Conservation (phyloP, 306 rosid species). For the Cucumis melo region DNA sequence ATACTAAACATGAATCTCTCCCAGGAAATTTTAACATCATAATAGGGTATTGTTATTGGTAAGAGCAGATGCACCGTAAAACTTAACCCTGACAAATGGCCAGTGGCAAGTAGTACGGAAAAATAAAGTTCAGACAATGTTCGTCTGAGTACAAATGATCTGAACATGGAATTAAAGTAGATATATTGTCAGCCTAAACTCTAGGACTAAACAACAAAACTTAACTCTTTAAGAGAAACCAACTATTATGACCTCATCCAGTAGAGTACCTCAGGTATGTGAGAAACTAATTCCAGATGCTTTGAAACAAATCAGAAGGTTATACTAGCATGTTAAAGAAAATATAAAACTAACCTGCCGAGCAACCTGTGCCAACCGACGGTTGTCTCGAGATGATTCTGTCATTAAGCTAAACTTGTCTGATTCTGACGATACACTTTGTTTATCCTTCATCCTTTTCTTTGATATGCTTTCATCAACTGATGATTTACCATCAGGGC, state of each 20-base stretch:
- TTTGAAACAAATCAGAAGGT: not conserved
- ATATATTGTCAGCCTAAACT: not conserved
- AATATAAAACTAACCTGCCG: conserved; percentile 49
- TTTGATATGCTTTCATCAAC: conserved; percentile 24
- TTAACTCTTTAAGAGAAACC: not conserved
- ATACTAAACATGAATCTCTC: not conserved
- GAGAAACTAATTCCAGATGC: not conserved
- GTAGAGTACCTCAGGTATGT: not conserved
- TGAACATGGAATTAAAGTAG: not conserved
- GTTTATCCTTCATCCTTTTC: conserved; percentile 30
- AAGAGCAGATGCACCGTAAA: not conserved
- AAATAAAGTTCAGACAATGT: not conserved
- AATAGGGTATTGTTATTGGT: not conserved
- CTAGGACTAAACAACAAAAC: not conserved
- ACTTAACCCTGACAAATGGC: not conserved
- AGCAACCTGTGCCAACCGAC: conserved; percentile 56
- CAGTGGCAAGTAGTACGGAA: not conserved
- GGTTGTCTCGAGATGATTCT: conserved; percentile 46
- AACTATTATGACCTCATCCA: not conserved
- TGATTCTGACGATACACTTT: conserved; percentile 30
- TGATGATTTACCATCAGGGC: conserved; percentile 25
- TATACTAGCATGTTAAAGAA: conserved; percentile 10
- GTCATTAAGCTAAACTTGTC: conserved; percentile 33
- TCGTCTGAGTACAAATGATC: not conserved
- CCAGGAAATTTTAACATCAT: not conserved